Conservation (phyloP, 164 flowering plant species). For the Hamamelis virginiana region DNA sequence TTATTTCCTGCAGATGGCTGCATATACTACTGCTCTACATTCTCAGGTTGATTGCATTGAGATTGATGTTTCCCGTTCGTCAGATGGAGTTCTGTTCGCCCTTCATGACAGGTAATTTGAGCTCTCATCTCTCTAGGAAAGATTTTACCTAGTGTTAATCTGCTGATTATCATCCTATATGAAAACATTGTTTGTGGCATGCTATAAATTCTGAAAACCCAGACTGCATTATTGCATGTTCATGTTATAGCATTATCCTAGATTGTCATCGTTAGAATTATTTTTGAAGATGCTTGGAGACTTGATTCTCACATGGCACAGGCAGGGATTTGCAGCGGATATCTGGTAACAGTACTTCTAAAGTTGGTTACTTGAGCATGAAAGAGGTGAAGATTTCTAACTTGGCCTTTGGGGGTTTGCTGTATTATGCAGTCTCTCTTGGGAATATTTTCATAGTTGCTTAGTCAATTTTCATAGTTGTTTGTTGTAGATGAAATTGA, state of each 20-base stretch:
- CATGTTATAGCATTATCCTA: neutral
- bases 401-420: neutral
- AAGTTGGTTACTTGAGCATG: slow-evolving; percentile 66
- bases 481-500: no score
- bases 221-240: neutral
- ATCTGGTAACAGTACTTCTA: slow-evolving; percentile 68
- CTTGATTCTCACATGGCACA: slow-evolving; percentile 58
- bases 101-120: slow-evolving; percentile 85
- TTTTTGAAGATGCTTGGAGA: slow-evolving; percentile 27
- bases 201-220: neutral
- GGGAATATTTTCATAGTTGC: no score
- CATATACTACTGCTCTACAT: slow-evolving; percentile 66
- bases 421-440: no score
- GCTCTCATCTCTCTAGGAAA: neutral
- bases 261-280: neutral
- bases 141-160: neutral
- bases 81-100: slow-evolving; percentile 86
- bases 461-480: no score
- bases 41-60: slow-evolving; percentile 90
- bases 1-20: slow-evolving; percentile 58
- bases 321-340: slow-evolving; percentile 99
- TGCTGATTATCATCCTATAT: no score
- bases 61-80: slow-evolving; percentile 92
- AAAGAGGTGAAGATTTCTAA: slow-evolving; percentile 55
- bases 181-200: neutral